Base-by-base conservation (phyloP, 2,329 filamentous ascomycete species). In the Aspergillus sp. region DNA sequence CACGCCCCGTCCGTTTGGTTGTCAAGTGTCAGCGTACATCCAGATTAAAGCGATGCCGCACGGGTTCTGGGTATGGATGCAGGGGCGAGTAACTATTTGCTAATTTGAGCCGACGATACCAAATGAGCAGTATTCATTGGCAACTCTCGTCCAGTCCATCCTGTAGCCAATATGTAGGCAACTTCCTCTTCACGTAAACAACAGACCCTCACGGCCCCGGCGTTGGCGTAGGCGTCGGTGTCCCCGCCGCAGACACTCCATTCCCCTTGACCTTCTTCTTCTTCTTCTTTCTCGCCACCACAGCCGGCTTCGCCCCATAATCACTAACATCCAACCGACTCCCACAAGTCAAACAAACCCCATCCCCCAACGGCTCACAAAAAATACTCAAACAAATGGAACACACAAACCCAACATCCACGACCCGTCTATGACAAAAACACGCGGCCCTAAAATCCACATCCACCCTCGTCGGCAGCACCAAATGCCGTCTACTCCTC, bases 391-490 rank as follows among this genome's bases (percentile, higher is more conserved):
- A 81, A 73, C 95, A 99, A 68, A 99, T 92, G 63, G 91, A 96
- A 81, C 95, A 99, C 39, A 99, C 94, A 74, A 91, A 99, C 8
- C 93, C 95, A 1, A 93, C 87, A 76, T 97, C 92, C 47, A 99
- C 89, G 19, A 98, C 92, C 38, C 87, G 87, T 54, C 94, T 85
- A 78, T 99, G 95, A 74, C 95, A 99, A 79, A 99, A 99, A 74
- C 95, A 99, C 3, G 95, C 95, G n/a, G 96, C 94, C 47, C 95
- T 87, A 75, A 99, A 99, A 78, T 99, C 96, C 47, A 99, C 92
- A 48, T 90, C 88, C 58, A 93, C 90, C 39, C 91, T 89, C 7
- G 90, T 91, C 0, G 95, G 93, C 4, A 89, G 81, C 45, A 97
- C 84, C 45, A 99, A 80, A 60, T 89, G 85, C 49, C 84, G 76